Evolutionary conservation across 2,329 filamentous ascomycete species (phyloP).

Genomic region (Colletotrichum sp.): DNA sequence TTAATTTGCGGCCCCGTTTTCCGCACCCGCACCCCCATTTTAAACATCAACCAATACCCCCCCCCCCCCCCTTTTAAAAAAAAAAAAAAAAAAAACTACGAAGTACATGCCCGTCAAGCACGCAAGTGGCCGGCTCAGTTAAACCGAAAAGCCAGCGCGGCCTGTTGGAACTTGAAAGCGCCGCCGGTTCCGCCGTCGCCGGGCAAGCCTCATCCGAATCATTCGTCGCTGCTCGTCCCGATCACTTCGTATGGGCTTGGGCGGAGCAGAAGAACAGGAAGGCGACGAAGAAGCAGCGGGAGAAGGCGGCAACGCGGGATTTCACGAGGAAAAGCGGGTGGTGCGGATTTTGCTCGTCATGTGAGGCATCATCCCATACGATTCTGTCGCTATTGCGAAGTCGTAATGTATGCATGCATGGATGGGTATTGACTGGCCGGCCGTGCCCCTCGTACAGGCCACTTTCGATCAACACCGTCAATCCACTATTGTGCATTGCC

Average conservation of each 20-base stretch:
- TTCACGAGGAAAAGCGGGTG: conserved; percentile 13
- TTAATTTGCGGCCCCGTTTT: no score
- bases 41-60: no score
- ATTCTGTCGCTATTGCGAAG: conserved; percentile 10
- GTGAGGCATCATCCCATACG: conserved; percentile 19
- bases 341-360: conserved; percentile 19
- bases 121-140: not conserved
- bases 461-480: conserved; percentile 1
- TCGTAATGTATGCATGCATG: conserved; percentile 5
- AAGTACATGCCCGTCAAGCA: not conserved
- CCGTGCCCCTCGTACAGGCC: conserved; percentile 1
- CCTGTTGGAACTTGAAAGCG: not conserved
- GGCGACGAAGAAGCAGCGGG: not conserved
- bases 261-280: not conserved
- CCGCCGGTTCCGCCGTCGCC: not conserved
- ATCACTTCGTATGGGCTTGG: not conserved
- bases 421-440: not conserved
- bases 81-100: not conserved
- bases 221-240: not conserved
- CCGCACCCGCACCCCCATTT: no score
- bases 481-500: conserved; percentile 12
- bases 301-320: not conserved
- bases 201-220: not conserved
- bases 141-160: not conserved
- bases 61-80: no score